These are phyloP conservation scores for Gnomoniopsis sp. DNA, from an alignment of 2,329 filamentous ascomycete species.

Conservation along the genomic window DNA sequence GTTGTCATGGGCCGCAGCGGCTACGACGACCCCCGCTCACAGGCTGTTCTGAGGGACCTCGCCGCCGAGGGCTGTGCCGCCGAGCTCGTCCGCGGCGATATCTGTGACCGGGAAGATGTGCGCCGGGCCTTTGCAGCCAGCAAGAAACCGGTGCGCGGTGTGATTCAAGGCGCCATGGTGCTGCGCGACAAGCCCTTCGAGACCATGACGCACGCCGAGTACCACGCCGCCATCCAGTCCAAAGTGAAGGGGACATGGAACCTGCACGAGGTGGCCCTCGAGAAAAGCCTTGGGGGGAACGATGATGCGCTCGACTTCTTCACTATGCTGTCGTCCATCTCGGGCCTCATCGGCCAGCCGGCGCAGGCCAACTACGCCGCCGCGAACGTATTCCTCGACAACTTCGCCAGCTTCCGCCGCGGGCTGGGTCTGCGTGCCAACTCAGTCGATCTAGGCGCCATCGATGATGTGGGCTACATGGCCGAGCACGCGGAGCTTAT, in stretches of 20 bases:
- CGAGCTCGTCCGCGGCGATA: neutral
- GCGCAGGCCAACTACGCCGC: constrained; percentile 32
- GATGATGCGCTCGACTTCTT: constrained; percentile 32
- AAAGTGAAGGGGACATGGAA: constrained; percentile 39
- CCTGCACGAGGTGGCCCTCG: constrained; percentile 29
- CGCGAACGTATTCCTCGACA: constrained; percentile 33
- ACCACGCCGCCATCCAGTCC: constrained; percentile 23
- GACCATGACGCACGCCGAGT: neutral
- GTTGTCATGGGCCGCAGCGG: neutral
- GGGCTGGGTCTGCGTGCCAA: constrained; percentile 29
- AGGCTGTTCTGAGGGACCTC: neutral
- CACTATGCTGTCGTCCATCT: constrained; percentile 30
- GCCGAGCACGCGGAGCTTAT: neutral
- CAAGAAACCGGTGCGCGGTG: neutral
- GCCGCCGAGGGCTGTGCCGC: neutral
- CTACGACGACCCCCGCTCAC: neutral
- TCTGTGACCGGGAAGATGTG: neutral
- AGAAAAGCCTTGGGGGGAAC: neutral
- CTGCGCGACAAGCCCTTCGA: neutral
- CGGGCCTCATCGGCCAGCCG: constrained; percentile 21
- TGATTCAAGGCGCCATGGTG: constrained; percentile 9
- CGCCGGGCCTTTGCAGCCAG: neutral
- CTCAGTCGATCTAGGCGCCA: constrained; percentile 32
- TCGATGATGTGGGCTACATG: constrained; percentile 26
- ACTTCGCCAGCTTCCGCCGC: constrained; percentile 30